Percentiles rank a stretch among this genome's conserved stretches.
phyloP scores from a whole-genome alignment of 2,329 filamentous ascomycete species.

The Xylaria sp. region DNA sequence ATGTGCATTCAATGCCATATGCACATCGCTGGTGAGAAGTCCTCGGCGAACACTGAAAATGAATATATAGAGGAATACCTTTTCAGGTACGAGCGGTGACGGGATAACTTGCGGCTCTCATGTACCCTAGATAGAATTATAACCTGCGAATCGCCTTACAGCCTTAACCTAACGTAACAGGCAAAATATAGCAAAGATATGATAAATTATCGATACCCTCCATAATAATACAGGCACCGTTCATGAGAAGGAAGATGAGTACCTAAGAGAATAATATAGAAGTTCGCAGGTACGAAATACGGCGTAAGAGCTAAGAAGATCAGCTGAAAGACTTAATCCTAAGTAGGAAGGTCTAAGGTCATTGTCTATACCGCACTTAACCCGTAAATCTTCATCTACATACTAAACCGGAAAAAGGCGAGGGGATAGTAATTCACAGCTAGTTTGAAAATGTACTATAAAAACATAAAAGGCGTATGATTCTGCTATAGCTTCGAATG shows the following conservation, averaged over 20 bases:
- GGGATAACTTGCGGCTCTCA: too few species aligned
- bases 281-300: slow-evolving; percentile 16
- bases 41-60: not conserved
- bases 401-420: not conserved
- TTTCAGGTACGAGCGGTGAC: too few species aligned
- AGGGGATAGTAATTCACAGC: not conserved
- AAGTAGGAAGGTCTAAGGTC: slow-evolving; percentile 33
- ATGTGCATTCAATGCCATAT: not conserved
- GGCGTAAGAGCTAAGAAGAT: slow-evolving; percentile 11
- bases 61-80: too few species aligned
- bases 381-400: not conserved
- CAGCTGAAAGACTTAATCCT: slow-evolving; percentile 26
- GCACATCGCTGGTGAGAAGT: not conserved
- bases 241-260: not conserved
- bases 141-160: too few species aligned
- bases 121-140: too few species aligned
- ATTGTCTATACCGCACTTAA: not conserved
- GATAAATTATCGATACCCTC: too few species aligned
- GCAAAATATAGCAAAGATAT: too few species aligned
- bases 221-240: not conserved
- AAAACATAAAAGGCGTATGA: slow-evolving; percentile 10
- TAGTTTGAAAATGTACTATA: not conserved
- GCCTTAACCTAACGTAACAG: too few species aligned
- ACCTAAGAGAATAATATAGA: not conserved
- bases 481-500: not conserved